Conservation (phyloP, 169 alveolate species). For the Amoebophrya sp. region DNA sequence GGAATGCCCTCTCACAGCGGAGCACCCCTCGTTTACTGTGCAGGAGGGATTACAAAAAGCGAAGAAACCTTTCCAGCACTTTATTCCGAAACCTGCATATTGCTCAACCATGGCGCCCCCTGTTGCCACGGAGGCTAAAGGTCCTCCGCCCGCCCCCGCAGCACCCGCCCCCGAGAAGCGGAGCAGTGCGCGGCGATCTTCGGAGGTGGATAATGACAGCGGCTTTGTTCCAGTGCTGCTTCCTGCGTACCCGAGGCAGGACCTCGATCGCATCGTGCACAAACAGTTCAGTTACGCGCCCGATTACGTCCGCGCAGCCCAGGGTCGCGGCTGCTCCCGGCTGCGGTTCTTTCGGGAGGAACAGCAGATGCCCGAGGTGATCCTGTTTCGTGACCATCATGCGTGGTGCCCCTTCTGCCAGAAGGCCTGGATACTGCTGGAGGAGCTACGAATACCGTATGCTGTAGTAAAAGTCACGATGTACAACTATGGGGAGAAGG, state of each 20-base stretch:
- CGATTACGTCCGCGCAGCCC: not conserved
- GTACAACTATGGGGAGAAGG: not conserved
- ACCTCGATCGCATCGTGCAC: not conserved
- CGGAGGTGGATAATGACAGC: too few species aligned
- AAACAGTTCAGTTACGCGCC: not conserved
- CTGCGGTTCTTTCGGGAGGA: not conserved
- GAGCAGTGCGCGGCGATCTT: too few species aligned
- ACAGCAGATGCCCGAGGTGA: not conserved
- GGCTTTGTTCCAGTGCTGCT: too few species aligned
- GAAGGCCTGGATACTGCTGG: not conserved
- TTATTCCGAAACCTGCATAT: too few species aligned
- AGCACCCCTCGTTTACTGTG: too few species aligned
- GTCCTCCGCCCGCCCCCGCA: too few species aligned
- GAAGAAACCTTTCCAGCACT: too few species aligned
- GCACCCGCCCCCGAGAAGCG: too few species aligned
- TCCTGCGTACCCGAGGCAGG: not conserved
- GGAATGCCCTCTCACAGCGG: too few species aligned
- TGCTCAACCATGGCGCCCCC: too few species aligned
- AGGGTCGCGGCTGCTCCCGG: not conserved
- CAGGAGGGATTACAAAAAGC: too few species aligned
- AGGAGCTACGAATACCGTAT: not conserved
- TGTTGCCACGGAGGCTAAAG: too few species aligned
- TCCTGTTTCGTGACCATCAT: not conserved
- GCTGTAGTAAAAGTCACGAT: not conserved
- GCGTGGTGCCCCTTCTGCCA: not conserved